phyloP scores from a whole-genome alignment of 1,139 yeast genomes.

The Pichia sp. region DNA sequence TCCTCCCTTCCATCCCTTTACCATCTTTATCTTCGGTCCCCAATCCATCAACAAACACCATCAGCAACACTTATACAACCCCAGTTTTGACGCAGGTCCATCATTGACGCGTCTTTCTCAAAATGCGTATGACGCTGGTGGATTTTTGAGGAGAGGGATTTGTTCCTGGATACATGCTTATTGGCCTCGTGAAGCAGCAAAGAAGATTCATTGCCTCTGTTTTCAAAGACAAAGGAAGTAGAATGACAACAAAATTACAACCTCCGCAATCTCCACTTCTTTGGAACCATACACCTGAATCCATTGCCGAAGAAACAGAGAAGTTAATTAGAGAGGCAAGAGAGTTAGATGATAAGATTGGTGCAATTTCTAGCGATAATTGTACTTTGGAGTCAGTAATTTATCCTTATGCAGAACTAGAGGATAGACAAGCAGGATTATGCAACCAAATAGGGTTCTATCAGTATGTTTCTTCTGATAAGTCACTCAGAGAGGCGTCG shows the following conservation, averaged over 20 bases:
- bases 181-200: no score
- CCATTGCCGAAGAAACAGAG: constrained; percentile 36
- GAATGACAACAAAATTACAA: constrained; percentile 14
- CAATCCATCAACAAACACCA: no score
- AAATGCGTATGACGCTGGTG: no score
- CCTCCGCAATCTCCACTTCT: constrained; percentile 42
- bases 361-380: constrained; percentile 28
- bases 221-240: neutral
- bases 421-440: constrained; percentile 37
- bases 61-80: no score
- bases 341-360: constrained; percentile 47
- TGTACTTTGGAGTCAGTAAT: constrained; percentile 54
- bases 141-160: no score
- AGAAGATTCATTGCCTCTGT: no score
- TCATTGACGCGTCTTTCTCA: no score
- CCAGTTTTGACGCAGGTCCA: no score
- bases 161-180: no score
- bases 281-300: constrained; percentile 55
- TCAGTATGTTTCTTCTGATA: constrained; percentile 58
- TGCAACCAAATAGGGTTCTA: constrained; percentile 51
- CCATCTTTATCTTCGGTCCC: no score
- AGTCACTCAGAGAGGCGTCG: constrained; percentile 63
- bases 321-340: constrained; percentile 37
- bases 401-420: constrained; percentile 41
- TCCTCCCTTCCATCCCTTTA: no score